Base-by-base conservation (phyloP, 2,329 filamentous ascomycete species). In the Helicocarpus griseus region DNA sequence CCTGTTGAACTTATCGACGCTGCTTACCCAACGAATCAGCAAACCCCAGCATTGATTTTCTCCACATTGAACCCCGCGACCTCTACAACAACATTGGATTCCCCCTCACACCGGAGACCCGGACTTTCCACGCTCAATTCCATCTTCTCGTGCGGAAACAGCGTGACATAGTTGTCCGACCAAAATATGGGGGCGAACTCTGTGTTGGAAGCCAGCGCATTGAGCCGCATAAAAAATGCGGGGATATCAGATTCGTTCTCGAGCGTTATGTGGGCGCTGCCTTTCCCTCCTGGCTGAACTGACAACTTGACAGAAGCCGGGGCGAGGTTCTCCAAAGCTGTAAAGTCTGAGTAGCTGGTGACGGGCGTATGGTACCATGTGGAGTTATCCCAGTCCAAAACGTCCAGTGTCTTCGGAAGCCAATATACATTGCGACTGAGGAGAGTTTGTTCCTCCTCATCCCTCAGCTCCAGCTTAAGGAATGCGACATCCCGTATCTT, bases 141-240 rank as follows among this genome's bases (percentile, higher is more conserved):
- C 5, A 80, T 41, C 49, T 65, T 74, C 66, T 84, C 81, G 1
- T 67, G 63, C 0, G 80, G 79, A 71, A 76, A 82, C 8, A 84
- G 63, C 1, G 80, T 82, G 11, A 84, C 67, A 54, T 83, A 84
- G 54, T 84, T 84, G 55, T 83, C 80, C 0, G 74, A 76, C 80
- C 81, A 84, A 19, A 69, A 67, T 0, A 80, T 71, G 0, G 79
- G 77, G 4, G 73, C 56, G 0, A 81, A 68, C 48, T 80, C 77
- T 0, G 65, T 56, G 0, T 72, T 72, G 0, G 21, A 29, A 19
- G 53, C 71, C 0, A 80, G 68, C 1, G 81, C 60, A 43, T 73
- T 73, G 28, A 83, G 50, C 1, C 73, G 67, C 7, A 84, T 57
- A 54, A 84, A 84, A 43, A 83, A 76, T 0, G 80, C 81, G 0